Conservation (phyloP, 1,139 yeast genomes). For the Wickerhamomyces sp. region DNA sequence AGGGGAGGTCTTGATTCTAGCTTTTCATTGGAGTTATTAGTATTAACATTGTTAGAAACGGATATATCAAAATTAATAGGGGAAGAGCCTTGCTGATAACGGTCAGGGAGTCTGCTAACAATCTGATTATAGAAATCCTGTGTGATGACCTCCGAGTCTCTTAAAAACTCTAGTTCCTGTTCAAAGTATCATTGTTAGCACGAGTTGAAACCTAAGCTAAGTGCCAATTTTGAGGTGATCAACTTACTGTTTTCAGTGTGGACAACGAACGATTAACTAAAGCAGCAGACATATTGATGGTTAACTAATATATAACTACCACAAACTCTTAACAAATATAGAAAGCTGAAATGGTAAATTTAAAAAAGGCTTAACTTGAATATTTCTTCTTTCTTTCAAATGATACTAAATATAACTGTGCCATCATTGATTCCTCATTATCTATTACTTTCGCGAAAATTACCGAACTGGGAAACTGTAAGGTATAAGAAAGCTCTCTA, state of each 20-base stretch:
- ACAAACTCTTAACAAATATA: neutral
- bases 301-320: too few relatives aligned
- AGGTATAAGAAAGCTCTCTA: neutral
- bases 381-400: neutral
- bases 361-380: neutral
- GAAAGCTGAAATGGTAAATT: neutral
- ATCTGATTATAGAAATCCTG: constrained; percentile 53
- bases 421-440: neutral
- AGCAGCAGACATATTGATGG: constrained; percentile 41
- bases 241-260: constrained; percentile 52
- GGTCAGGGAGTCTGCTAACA: constrained; percentile 50
- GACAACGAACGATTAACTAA: constrained; percentile 75
- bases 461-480: neutral
- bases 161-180: constrained; percentile 70
- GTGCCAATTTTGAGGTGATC: neutral
- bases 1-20: neutral
- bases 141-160: constrained; percentile 72
- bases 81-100: constrained; percentile 49
- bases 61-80: constrained; percentile 36
- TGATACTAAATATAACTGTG: neutral
- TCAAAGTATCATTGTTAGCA: neutral
- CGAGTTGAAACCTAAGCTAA: neutral
- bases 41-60: constrained; percentile 17
- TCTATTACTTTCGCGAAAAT: neutral
- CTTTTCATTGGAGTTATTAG: constrained; percentile 5